Evolutionary conservation across 2,329 filamentous ascomycete species (phyloP).

Genomic region (Anisogramma anomala): DNA sequence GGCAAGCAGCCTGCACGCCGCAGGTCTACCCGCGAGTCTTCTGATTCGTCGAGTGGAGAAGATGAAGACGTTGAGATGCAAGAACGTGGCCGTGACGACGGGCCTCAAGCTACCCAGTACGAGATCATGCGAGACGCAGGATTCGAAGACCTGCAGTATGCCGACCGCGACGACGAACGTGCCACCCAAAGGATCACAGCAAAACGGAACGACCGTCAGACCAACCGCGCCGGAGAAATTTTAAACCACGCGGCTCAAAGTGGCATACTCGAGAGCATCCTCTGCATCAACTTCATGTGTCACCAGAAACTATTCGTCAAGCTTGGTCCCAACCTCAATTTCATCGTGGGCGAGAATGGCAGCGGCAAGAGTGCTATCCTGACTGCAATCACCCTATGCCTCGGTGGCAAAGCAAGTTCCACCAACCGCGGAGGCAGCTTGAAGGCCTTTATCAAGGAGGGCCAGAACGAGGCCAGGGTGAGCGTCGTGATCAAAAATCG

Average conservation of each 20-base stretch:
- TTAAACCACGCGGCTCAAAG: constrained; percentile 65
- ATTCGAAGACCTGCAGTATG: constrained; percentile 45
- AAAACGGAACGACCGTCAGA: constrained; percentile 22
- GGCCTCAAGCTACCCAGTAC: constrained; percentile 46
- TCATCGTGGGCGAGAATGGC: constrained; percentile 94
- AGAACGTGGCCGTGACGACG: constrained; percentile 16
- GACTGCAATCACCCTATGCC: constrained; percentile 81
- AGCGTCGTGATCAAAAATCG: constrained; percentile 84
- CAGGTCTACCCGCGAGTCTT: constrained; percentile 14
- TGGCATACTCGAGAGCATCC: constrained; percentile 79
- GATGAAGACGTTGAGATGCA: constrained; percentile 21
- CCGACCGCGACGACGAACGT: constrained; percentile 47
- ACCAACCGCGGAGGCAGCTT: constrained; percentile 87
- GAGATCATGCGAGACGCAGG: constrained; percentile 48
- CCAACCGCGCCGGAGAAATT: constrained; percentile 38
- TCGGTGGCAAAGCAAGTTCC: constrained; percentile 87
- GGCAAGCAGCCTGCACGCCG: constrained; percentile 24
- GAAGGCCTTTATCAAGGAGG: constrained; percentile 82
- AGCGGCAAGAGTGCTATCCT: constrained; percentile 95
- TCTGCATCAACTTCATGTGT: constrained; percentile 93
- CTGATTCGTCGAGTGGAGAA: constrained; percentile 14
- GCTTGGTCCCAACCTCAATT: constrained; percentile 92
- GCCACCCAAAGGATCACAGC: constrained; percentile 49
- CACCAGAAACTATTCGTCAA: constrained; percentile 70
- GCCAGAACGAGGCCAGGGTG: constrained; percentile 63